Conservation (phyloP, 164 flowering plant genomes). For the Hamamelis virginiana region DNA sequence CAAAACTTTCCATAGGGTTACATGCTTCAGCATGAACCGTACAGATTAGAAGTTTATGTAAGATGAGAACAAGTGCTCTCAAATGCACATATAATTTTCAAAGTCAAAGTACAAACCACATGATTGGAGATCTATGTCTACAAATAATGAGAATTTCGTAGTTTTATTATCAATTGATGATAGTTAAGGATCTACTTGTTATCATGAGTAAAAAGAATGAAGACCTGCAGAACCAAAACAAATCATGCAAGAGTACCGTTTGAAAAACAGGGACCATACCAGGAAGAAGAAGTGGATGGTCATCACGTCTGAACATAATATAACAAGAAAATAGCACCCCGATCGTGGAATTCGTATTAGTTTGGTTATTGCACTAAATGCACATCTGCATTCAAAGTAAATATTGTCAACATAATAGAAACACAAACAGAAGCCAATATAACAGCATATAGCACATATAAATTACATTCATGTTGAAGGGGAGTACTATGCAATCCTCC, state of each 20-base stretch:
- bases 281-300: slow-evolving; percentile 98
- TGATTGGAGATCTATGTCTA: too few species aligned
- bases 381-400: slow-evolving; percentile 64
- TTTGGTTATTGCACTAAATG: slow-evolving; percentile 84
- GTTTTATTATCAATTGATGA: too few species aligned
- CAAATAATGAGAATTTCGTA: too few species aligned
- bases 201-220: neutral
- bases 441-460: too few species aligned
- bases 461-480: too few species aligned
- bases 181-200: too few species aligned
- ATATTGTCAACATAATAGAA: neutral
- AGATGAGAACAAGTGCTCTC: neutral
- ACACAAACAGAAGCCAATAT: neutral
- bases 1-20: too few species aligned
- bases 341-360: slow-evolving; percentile 66
- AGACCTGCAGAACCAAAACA: neutral
- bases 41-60: too few species aligned
- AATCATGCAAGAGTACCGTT: neutral
- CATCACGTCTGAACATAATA: slow-evolving; percentile 90
- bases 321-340: slow-evolving; percentile 93
- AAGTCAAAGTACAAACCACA: neutral
- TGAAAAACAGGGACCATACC: slow-evolving; percentile 46
- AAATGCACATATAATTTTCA: neutral
- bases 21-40: too few species aligned
- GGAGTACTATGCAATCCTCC: too few species aligned